Conservation (phyloP, 2,329 filamentous ascomycete genomes). For the Geosmithia flava region DNA sequence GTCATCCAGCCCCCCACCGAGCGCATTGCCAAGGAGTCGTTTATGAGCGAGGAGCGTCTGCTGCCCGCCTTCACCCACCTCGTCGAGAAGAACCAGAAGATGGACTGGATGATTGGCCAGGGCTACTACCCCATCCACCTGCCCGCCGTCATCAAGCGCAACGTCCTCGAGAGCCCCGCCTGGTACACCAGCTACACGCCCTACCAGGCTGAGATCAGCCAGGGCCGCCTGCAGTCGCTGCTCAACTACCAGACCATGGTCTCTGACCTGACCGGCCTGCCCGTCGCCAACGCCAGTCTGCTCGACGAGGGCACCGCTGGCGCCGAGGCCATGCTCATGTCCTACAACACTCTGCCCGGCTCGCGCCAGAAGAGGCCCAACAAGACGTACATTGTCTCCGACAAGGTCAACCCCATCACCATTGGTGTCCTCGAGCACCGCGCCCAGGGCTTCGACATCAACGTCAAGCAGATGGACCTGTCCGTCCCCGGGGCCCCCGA, state of each 20-base stretch:
- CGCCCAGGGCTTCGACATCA: slow-evolving; percentile 84
- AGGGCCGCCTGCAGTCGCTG: slow-evolving; percentile 82
- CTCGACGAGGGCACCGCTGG: slow-evolving; percentile 87
- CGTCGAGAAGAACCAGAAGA: slow-evolving; percentile 27
- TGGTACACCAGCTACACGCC: slow-evolving; percentile 99
- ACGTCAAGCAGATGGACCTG: slow-evolving; percentile 61
- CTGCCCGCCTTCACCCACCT: slow-evolving; percentile 4
- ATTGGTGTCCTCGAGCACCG: slow-evolving; percentile 73
- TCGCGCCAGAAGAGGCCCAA: slow-evolving; percentile 60
- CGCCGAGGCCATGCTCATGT: slow-evolving; percentile 92
- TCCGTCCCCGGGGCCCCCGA: slow-evolving; percentile 47
- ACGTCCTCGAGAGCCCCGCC: slow-evolving; percentile 81
- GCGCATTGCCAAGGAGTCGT: neutral
- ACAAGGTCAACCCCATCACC: slow-evolving; percentile 64
- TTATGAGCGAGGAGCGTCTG: neutral
- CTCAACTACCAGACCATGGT: slow-evolving; percentile 95
- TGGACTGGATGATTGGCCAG: slow-evolving; percentile 65
- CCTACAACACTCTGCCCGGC: slow-evolving; percentile 60
- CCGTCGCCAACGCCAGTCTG: slow-evolving; percentile 82
- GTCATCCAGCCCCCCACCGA: slow-evolving; percentile 39
- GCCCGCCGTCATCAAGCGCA: slow-evolving; percentile 83
- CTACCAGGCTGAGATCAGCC: slow-evolving; percentile 95
- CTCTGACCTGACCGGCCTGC: slow-evolving; percentile 72
- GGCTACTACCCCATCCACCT: slow-evolving; percentile 84
- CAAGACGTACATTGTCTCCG: slow-evolving; percentile 77